Base-by-base conservation (phyloP, 805 yeast species). In the Yamadazyma paraphyllophila region DNA sequence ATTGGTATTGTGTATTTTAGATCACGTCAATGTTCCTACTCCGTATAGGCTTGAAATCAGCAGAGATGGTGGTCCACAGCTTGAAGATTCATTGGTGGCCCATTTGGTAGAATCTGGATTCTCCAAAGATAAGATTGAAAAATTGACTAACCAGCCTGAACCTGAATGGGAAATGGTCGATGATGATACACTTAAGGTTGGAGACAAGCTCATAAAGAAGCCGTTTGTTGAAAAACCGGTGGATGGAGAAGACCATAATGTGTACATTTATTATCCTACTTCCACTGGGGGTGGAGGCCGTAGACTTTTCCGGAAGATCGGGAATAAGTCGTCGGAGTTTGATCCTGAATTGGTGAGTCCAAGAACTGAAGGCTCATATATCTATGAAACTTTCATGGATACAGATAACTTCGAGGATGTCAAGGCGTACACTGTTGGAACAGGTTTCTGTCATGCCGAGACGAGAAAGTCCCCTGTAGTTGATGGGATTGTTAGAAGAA, bases 211-310 rank as follows among this genome's bases (percentile, higher is more conserved):
- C 7, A 69, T 94, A 69, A 74, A 73, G 34, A 94, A 94, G 62
- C 99, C 99, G 6, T 94, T 83, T 73, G 99, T 94, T 29, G 99
- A 94, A 64, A 94, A 94, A 56, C 99, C 99, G 0, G 98, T 91
- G 3, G 97, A 94, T 65, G 99, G 99, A 44, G 99, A 94, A 67
- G 97, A 94, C 66, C 99, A 94, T 66, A 94, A 94, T 60, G 92
- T 94, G 39, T 88, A 85, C 63, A 91, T 94, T 33, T 94, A 94
- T 67, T 94, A 92, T 63, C 85, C 91, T 30, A 78, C 80, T 46
- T 78, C 85, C 47, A 85, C 86, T 43, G 99, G 99, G 38, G 99
- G 99, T 46, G 99, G 99, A 53, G 99, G 99, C 24, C 77, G 99
- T 50, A 76, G 95, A 42, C 71, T 94, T 50, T 94, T 94, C 71